Percentiles rank a stretch among this genome's conserved stretches.
Evolutionary conservation across 768 basidiomycete genomes (phyloP).

Genomic region (Ramaria sp.): DNA sequence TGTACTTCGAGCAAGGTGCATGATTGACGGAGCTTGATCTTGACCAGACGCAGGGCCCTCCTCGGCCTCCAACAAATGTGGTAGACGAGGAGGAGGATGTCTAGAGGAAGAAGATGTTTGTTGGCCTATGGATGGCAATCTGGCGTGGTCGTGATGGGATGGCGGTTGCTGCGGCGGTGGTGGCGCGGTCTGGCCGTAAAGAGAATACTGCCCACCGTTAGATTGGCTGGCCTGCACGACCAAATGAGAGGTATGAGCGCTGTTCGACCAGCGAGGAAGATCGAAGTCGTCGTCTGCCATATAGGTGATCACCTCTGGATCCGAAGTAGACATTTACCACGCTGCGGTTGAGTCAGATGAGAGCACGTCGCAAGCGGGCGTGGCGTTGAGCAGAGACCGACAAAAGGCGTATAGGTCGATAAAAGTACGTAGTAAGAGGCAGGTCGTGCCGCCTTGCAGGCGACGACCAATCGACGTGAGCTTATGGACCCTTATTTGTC

Average conservation of each 20-base stretch:
- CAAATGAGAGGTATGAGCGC: conserved; percentile 27
- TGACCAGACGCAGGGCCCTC: conserved; percentile 31
- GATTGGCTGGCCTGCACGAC: conserved; percentile 26
- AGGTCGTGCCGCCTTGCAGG: neutral
- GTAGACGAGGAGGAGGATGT: conserved; percentile 42
- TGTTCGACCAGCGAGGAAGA: conserved; percentile 44
- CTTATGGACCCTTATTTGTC: conserved; percentile 1
- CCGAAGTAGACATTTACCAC: conserved; percentile 11
- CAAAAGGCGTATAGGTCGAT: neutral
- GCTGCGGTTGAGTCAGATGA: conserved; percentile 4
- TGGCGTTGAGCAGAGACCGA: neutral
- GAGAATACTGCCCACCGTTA: conserved; percentile 24
- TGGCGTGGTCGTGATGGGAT: conserved; percentile 25
- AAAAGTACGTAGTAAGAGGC: neutral
- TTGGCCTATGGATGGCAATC: conserved; percentile 38
- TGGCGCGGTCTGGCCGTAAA: conserved; percentile 29
- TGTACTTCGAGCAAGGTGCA: conserved; percentile 53
- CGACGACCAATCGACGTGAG: neutral
- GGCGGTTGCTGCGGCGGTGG: conserved; percentile 44
- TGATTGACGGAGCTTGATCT: conserved; percentile 24
- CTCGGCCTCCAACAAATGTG: conserved; percentile 60
- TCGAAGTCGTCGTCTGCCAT: conserved; percentile 69
- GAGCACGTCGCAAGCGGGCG: conserved; percentile 6
- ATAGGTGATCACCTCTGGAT: conserved; percentile 10
- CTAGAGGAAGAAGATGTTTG: conserved; percentile 30